A percentile compares a stretch with the other conserved stretches of the same genome.
These are phyloP conservation scores for Fraxinus velutina DNA, from an alignment of 305 asterid species.

Conservation along the genomic window DNA sequence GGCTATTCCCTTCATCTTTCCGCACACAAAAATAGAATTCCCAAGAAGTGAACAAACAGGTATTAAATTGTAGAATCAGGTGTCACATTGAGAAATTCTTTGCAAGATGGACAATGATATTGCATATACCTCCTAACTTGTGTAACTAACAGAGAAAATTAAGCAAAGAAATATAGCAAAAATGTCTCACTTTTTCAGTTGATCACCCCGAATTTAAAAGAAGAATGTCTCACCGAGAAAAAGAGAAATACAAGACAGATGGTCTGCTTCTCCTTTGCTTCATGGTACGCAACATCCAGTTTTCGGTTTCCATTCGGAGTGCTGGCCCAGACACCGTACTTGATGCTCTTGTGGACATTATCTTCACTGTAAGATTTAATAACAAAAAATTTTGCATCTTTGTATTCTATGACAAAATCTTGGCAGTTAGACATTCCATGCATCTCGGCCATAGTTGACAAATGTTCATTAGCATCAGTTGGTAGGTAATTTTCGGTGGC, in stretches of 20 bases:
- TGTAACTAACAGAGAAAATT: background rate
- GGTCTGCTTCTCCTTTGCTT: constrained; percentile 9
- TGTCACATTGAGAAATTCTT: background rate
- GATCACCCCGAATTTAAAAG: background rate
- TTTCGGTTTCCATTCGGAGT: constrained; percentile 3
- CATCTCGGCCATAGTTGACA: constrained; percentile 8
- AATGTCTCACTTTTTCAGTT: background rate
- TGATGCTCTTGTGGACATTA: constrained; percentile 19
- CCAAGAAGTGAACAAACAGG: background rate
- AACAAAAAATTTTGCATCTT: constrained; percentile 4
- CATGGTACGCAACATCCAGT: constrained; percentile 11
- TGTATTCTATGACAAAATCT: constrained; percentile 13
- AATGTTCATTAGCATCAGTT: background rate
- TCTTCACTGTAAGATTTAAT: constrained; percentile 15
- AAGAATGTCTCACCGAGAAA: constrained; percentile 1
- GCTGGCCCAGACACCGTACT: constrained; percentile 19
- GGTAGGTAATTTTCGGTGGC: background rate
- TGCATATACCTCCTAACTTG: background rate
- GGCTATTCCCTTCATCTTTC: background rate
- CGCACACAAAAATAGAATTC: background rate
- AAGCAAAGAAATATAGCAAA: background rate
- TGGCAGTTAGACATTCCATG: constrained; percentile 12
- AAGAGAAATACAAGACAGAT: constrained; percentile 14
- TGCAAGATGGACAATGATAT: background rate
- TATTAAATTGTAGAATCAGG: background rate